phyloP scores from a whole-genome alignment of 2,329 filamentous ascomycete genomes.

The Thermomyces lanuginosus region DNA sequence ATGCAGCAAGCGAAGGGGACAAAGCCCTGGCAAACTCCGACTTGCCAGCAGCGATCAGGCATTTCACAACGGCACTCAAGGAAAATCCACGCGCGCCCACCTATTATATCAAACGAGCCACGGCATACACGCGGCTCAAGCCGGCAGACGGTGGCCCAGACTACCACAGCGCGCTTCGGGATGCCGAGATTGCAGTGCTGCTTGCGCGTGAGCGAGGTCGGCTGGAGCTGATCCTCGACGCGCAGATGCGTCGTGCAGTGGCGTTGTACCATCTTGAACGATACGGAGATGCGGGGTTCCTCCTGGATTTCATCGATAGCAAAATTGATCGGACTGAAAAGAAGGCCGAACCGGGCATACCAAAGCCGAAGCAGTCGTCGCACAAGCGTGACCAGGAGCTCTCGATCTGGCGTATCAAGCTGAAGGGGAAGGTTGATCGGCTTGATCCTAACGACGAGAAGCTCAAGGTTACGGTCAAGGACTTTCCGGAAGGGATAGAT shows the following conservation, averaged over 20 bases:
- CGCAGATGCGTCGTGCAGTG: conserved; percentile 65
- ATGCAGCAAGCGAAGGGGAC: conserved; percentile 40
- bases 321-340: conserved; percentile 31
- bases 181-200: conserved; percentile 51
- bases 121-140: conserved; percentile 52
- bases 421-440: conserved; percentile 34
- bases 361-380: conserved; percentile 5
- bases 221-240: conserved; percentile 59
- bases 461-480: conserved; percentile 30
- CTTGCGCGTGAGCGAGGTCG: conserved; percentile 51
- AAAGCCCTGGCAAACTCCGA: conserved; percentile 46
- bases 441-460: conserved; percentile 35
- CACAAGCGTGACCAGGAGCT: conserved; percentile 22
- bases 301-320: conserved; percentile 42
- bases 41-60: conserved; percentile 49
- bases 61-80: conserved; percentile 50
- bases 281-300: conserved; percentile 58
- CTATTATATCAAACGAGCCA: conserved; percentile 72
- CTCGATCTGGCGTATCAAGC: conserved; percentile 43
- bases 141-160: conserved; percentile 31
- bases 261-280: conserved; percentile 52
- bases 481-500: conserved; percentile 36
- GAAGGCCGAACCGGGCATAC: conserved; percentile 3
- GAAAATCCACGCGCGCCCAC: conserved; percentile 48
- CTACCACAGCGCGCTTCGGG: conserved; percentile 41